These are phyloP conservation scores for Akanthomyces muscarius DNA, from an alignment of 2,329 filamentous ascomycete species.

Conservation along the genomic window DNA sequence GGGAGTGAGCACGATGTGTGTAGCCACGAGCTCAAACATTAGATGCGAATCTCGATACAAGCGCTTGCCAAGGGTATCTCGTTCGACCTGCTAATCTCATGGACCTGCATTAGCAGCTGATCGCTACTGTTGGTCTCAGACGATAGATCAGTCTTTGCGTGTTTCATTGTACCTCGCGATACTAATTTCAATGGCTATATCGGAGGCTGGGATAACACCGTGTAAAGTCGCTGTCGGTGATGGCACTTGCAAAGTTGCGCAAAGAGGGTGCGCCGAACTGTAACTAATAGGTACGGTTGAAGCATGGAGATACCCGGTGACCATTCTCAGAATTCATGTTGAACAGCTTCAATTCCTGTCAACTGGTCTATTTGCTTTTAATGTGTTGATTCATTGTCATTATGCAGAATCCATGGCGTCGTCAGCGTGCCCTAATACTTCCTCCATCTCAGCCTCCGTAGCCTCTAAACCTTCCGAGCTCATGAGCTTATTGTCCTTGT, in stretches of 20 bases:
- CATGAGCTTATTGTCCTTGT: conserved; percentile 65
- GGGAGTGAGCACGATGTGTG: no score
- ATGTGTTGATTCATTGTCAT: neutral
- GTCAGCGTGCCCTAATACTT: conserved; percentile 43
- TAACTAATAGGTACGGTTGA: neutral
- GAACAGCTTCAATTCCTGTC: neutral
- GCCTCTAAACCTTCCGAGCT: conserved; percentile 63
- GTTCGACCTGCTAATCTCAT: neutral
- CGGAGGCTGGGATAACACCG: no score
- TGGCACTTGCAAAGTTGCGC: neutral
- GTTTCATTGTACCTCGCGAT: neutral
- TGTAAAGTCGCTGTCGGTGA: no score
- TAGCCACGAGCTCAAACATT: no score
- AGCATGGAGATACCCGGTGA: neutral
- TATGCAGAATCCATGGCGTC: conserved; percentile 22
- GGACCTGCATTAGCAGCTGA: neutral
- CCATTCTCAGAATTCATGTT: neutral
- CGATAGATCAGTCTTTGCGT: neutral
- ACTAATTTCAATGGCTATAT: no score
- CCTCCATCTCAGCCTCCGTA: conserved; percentile 58
- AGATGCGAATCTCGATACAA: no score
- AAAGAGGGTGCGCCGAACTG: neutral
- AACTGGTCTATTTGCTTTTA: neutral
- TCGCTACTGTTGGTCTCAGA: neutral
- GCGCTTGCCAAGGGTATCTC: neutral